Conservation (phyloP, 140 eudicot species). For the Artemisia princeps region DNA sequence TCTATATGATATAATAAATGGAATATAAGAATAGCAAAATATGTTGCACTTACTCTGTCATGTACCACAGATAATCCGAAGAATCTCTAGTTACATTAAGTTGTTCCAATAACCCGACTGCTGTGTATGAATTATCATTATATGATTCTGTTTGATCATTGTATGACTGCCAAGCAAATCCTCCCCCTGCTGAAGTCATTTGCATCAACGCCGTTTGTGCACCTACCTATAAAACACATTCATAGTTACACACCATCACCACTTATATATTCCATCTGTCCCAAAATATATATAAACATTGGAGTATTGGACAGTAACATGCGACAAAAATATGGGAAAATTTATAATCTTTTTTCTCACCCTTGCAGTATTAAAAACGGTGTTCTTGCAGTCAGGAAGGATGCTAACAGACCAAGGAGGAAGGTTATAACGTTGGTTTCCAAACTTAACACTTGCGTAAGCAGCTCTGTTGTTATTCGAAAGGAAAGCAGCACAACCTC, state of each 20-base stretch:
- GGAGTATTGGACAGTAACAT: too few relatives aligned
- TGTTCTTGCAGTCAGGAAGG: constrained; percentile 50
- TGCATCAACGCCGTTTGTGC: constrained; percentile 29
- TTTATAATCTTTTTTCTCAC: too few relatives aligned
- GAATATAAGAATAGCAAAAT: background rate
- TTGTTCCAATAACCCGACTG: constrained; percentile 35
- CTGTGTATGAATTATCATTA: constrained; percentile 27
- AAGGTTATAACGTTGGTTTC: constrained; percentile 27
- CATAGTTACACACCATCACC: background rate
- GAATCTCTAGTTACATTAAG: constrained; percentile 34
- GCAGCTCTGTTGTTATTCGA: constrained; percentile 28
- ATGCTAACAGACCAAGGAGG: constrained; percentile 57
- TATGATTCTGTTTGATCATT: constrained; percentile 30
- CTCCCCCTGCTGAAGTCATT: constrained; percentile 21
- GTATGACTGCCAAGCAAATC: constrained; percentile 35
- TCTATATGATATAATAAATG: background rate
- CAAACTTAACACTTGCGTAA: constrained; percentile 26
- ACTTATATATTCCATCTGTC: too few relatives aligned
- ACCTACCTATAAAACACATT: constrained; percentile 23
- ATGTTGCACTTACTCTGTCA: constrained; percentile 56
- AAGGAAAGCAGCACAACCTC: constrained; percentile 5
- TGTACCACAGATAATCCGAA: constrained; percentile 41
- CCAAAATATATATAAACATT: too few relatives aligned
- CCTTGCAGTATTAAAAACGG: constrained; percentile 28
- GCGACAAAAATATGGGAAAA: too few relatives aligned